Percentiles rank a stretch among this genome's conserved stretches.
Evolutionary conservation across 352 stramenopile species (phyloP).

Genomic region (Phytopythium aichiense): DNA sequence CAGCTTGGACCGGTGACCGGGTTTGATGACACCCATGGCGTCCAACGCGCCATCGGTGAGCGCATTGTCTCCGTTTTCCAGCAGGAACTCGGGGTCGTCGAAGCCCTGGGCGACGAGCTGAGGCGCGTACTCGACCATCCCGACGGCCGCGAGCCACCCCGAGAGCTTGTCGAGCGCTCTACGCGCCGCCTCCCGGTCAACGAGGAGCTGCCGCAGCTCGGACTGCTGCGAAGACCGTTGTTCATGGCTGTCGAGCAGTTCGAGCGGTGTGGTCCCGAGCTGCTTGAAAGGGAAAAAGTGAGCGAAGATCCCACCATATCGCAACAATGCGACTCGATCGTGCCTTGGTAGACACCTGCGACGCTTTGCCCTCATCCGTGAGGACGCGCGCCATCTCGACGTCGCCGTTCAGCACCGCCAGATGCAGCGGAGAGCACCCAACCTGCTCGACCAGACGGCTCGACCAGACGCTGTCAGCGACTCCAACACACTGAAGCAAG

Average conservation of each 20-base stretch:
- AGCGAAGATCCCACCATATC: neutral
- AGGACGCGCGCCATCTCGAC: slow-evolving; percentile 46
- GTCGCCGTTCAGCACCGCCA: slow-evolving; percentile 55
- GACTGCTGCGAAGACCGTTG: slow-evolving; percentile 4
- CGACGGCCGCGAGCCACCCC: slow-evolving; percentile 70
- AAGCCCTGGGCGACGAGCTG: slow-evolving; percentile 52
- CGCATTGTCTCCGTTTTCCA: slow-evolving; percentile 28
- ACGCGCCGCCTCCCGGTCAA: slow-evolving; percentile 29
- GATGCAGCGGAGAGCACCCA: slow-evolving; percentile 49
- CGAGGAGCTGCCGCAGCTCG: slow-evolving; percentile 29
- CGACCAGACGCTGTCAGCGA: neutral
- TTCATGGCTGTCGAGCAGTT: slow-evolving; percentile 26
- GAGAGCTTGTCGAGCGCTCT: slow-evolving; percentile 30
- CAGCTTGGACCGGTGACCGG: slow-evolving; percentile 68
- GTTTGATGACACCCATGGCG: slow-evolving; percentile 58
- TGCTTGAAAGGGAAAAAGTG: neutral
- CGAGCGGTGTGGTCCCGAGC: slow-evolving; percentile 52
- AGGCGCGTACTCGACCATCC: slow-evolving; percentile 54
- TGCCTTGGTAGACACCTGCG: slow-evolving; percentile 45
- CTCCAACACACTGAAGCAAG: too few species aligned
- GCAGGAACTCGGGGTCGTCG: slow-evolving; percentile 63
- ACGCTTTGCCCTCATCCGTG: slow-evolving; percentile 30
- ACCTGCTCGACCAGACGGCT: slow-evolving; percentile 25
- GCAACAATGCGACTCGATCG: too few species aligned
- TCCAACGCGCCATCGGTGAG: slow-evolving; percentile 51